Base-by-base conservation (phyloP, 2,329 filamentous ascomycete genomes). In the Colletotrichum liaoningense region DNA sequence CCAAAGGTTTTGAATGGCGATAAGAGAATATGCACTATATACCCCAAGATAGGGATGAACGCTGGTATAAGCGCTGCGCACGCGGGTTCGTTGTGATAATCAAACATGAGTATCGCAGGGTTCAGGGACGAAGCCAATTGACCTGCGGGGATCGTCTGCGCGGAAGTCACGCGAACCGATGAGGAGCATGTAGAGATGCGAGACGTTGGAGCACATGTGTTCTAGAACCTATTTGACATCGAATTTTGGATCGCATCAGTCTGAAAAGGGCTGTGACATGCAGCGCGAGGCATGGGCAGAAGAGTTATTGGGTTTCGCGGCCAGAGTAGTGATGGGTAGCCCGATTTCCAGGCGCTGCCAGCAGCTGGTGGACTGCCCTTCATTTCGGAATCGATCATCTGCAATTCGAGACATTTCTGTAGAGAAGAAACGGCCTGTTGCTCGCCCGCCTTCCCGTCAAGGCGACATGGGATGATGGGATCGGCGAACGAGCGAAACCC, bases 41-140 rank as follows among this genome's bases (percentile, higher is more conserved):
- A 26, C 54, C 49, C 57, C 28, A 52, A 52, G 54, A 58, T 58
- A 65, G 54, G 67, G 60, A 69, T 59, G 67, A 59, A 65, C 67
- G 38, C 28, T 63, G 42, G 26, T 16, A 52, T 65, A 49, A 28
- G 33, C 26, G 11, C 54, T 24, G 35, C 38, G 38, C 67, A 65
- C 67, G 55, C 35, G 67, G 54, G 30, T n/a, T 69, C n/a, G 11
- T 11, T 54, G 26, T 46, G 56, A 30, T 9, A 46, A 66, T 60
- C 55, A 60, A 70, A 42, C 55, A 42, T n/a, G n/a, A 30, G 26
- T 24, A 24, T 65, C 60, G 54, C 67, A 69, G 19, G 63, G 54
- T 60, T 5, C 26, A 24, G 42, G 54, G 38, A 70, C 42, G 28
- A 69, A 49, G 67, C 30, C 49, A 30, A 42, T 65, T 33, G 38